A percentile compares a stretch with the other conserved stretches of the same genome.
Evolutionary conservation across 2,329 filamentous ascomycete genomes (phyloP).

Genomic region (Gremmenia infestans): DNA sequence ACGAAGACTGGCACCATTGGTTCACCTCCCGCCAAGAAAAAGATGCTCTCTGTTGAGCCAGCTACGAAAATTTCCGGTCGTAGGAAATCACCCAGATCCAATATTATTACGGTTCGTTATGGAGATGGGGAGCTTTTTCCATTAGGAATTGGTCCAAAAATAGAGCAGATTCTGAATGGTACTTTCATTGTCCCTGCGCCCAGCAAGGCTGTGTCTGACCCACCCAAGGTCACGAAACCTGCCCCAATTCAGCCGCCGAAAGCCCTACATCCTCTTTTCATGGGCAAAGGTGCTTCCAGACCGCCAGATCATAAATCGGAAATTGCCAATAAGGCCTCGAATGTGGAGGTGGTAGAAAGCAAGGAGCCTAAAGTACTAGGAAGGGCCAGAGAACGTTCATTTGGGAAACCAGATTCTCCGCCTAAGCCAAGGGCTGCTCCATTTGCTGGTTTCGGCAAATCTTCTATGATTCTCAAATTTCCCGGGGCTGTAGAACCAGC

Average conservation of each 20-base stretch:
- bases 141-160: conserved; percentile 49
- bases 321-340: background rate
- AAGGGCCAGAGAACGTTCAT: conserved; percentile 1
- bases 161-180: conserved; percentile 54
- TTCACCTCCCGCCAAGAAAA: conserved; percentile 53
- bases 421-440: conserved; percentile 31
- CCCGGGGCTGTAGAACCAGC: conserved; percentile 60
- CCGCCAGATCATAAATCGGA: background rate
- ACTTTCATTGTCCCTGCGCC: background rate
- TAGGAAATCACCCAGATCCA: conserved; percentile 35
- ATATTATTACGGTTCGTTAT: conserved; percentile 56
- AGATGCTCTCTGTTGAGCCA: conserved; percentile 5
- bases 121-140: conserved; percentile 43
- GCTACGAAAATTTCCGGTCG: conserved; percentile 26
- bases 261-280: conserved; percentile 65
- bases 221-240: conserved; percentile 24
- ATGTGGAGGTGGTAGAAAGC: background rate
- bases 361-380: background rate
- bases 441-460: conserved; percentile 23
- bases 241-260: conserved; percentile 33
- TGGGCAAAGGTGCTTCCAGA: conserved; percentile 43
- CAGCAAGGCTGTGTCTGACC: conserved; percentile 3
- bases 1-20: conserved; percentile 57
- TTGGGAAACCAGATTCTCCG: conserved; percentile 14
- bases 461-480: conserved; percentile 44